Evolutionary conservation across 2,329 filamentous ascomycete genomes (phyloP), one percentile per base, ranked within the genome.

Genomic region (Paracoccidioides brasiliensis): DNA sequence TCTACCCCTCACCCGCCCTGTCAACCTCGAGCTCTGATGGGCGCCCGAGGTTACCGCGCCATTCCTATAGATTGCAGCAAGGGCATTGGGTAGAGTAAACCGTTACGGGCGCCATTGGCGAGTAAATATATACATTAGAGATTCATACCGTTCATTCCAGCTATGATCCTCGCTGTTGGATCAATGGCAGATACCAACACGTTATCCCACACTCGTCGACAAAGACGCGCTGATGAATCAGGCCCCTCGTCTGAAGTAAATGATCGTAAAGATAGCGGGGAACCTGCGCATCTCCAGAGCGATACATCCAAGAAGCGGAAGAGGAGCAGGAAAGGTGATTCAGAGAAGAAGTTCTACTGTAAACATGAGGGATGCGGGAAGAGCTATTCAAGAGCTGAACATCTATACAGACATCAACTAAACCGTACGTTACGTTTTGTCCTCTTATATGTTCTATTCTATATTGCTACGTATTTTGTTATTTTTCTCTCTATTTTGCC

Each of bases 321-420:
- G 61, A 68, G 74, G 57, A 72, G 68, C 56, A 69, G 72, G 52
- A 76, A 76, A 58, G 69, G 70, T 38, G 70, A 70, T 48, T 64
- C 71, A 40, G 75, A 77, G 57, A 75, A 74, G 61, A 77, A 76
- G 65, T 91, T 90, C 60, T 84, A 87, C 65, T 98, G 93, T 67
- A 84, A 86, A 4, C 82, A 89, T 57, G 84, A 88, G 61, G 88
- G 86, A 42, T 98, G 93, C 65, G 90, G 89, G 43, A 98, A 96
- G 77, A 94, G 86, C 68, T 98, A 98, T 70, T 96, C 91, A 32
- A 82, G 93, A 67, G 91, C 93, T 7, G 93, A 97, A 72, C 93
- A 98, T 75, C 76, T 98, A 75, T 96, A 96, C 73, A 83, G 93
- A 48, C 91, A 97, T 72, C 90, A 97, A 73, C 74, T 97, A 62